These are phyloP conservation scores for Xanthoconium separans DNA, from an alignment of 1,284 basidiomycete species.

Conservation along the genomic window DNA sequence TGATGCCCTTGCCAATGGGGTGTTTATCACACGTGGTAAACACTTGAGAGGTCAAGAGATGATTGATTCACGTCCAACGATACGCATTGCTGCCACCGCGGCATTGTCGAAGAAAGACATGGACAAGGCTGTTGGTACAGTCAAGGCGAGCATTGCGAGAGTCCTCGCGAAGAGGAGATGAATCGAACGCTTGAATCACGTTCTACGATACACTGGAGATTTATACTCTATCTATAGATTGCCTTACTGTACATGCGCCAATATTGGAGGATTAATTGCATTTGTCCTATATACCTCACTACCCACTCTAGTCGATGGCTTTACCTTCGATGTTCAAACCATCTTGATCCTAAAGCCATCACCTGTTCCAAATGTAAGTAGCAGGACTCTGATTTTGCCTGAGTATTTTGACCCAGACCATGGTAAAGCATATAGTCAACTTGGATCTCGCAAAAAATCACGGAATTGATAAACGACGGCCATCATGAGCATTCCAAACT, in stretches of 20 bases:
- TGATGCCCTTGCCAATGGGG: slow-evolving; percentile 73
- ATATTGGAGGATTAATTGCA: slow-evolving; percentile 4
- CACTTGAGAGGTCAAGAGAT: slow-evolving; percentile 80
- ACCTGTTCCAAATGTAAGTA: too few relatives aligned
- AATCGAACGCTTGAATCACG: neutral
- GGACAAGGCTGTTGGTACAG: slow-evolving; percentile 79
- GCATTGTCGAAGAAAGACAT: slow-evolving; percentile 87
- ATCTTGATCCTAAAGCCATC: too few relatives aligned
- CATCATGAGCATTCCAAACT: too few relatives aligned
- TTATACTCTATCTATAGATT: slow-evolving; percentile 19
- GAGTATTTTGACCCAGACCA: too few relatives aligned
- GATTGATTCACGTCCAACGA: slow-evolving; percentile 81
- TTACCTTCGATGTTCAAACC: too few relatives aligned
- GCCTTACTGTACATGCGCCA: slow-evolving; percentile 10
- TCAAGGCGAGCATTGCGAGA: slow-evolving; percentile 78
- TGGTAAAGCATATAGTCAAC: too few relatives aligned
- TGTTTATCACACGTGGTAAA: slow-evolving; percentile 82
- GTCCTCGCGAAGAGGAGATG: slow-evolving; percentile 53
- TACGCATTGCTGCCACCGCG: slow-evolving; percentile 79
- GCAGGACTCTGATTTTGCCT: too few relatives aligned
- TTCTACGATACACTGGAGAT: slow-evolving; percentile 6
- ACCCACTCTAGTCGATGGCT: too few relatives aligned
- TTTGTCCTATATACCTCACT: neutral
- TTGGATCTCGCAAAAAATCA: too few relatives aligned
- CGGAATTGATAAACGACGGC: too few relatives aligned